Evolutionary conservation across 2,329 filamentous ascomycete genomes (phyloP), one percentile per base, ranked within the genome.

Genomic region (Westerdykella sp.): DNA sequence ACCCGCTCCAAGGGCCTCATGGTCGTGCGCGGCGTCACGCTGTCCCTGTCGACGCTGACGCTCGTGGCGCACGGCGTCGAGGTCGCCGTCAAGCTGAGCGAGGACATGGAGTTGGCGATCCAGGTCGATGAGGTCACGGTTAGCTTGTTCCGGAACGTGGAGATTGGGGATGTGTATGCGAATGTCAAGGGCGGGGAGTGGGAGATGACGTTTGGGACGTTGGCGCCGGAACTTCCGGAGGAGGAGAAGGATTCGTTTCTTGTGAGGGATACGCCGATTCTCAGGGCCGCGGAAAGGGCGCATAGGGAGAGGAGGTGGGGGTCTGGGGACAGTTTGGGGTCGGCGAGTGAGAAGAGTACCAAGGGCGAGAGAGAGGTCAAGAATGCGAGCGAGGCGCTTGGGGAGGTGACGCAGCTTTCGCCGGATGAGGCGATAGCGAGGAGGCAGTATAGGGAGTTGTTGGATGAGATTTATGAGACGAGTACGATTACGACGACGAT

Each of bases 31-130:
- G 75, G 74, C 0, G 54, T 75, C 4, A 77, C 75, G 0, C 62
- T 78, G n/a, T 73, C 68, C 1, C 54, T 78, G 3, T 74, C 72
- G 1, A 73, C 63, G 5, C 51, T 79, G 43, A 76, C 69, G 3
- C 62, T 76, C 21, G 67, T 72, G 5, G 73, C 73, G 2, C 73
- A 78, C 59, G 74, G 75, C 1, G 63, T 78, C 21, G 75, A 79
- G 50, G 70, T 77, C 4, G 75, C 73, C 25, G 69, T 32, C 51
- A 76, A 74, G 49, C 55, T 77, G 4, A 68, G 70, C 6, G 69
- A 75, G 35, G 75, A 77, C 38, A 72, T 77, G 44, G 76, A 79
- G 53, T 55, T 79, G 12, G 73, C 74, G 0, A 70, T 78, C 37
- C 71, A 73, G 45, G 68, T 66, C 2, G 74, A 78, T 39, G 67